These are phyloP conservation scores for Funneliformis geosporum DNA, from an alignment of 192 early-diverging fungal genomes.

Conservation along the genomic window DNA sequence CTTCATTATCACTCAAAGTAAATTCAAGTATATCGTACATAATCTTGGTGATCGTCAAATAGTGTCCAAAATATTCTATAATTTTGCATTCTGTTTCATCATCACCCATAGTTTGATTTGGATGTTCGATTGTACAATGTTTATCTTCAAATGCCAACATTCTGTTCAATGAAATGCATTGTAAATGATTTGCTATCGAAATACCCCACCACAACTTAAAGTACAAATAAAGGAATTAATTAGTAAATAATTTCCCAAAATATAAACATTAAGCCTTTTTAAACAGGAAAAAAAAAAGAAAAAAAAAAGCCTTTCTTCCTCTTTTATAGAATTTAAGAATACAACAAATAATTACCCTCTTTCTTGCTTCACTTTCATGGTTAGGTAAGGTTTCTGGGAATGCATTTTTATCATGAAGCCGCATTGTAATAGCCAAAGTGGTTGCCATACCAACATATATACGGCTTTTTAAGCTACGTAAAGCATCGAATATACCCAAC, in stretches of 20 bases:
- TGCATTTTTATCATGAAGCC: slow-evolving; percentile 23
- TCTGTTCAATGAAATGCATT: slow-evolving; percentile 7
- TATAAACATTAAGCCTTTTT: not conserved
- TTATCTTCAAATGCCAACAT: slow-evolving; percentile 3
- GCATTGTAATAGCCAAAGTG: slow-evolving; percentile 9
- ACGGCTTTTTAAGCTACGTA: slow-evolving; percentile 11
- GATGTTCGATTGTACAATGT: slow-evolving; percentile 1
- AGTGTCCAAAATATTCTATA: not conserved
- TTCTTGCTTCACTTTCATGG: slow-evolving; percentile 11
- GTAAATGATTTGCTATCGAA: slow-evolving; percentile 9
- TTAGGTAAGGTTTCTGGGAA: not conserved
- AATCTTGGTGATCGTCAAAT: slow-evolving; percentile 15
- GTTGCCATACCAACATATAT: slow-evolving; percentile 26
- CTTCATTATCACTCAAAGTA: not conserved
- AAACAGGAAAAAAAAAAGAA: not conserved
- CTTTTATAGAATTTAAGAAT: no score
- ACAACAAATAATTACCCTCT: not conserved
- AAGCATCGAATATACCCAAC: slow-evolving; percentile 18
- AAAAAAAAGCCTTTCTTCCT: not conserved
- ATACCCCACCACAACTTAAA: slow-evolving; percentile 27
- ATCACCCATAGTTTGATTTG: not conserved
- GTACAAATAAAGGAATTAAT: not conserved
- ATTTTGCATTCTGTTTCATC: slow-evolving; percentile 7
- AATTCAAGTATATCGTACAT: slow-evolving; percentile 24
- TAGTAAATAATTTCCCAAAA: not conserved